phyloP scores from a whole-genome alignment of 2,329 filamentous ascomycete genomes.

The Paecilomyces dactylethromorphus region DNA sequence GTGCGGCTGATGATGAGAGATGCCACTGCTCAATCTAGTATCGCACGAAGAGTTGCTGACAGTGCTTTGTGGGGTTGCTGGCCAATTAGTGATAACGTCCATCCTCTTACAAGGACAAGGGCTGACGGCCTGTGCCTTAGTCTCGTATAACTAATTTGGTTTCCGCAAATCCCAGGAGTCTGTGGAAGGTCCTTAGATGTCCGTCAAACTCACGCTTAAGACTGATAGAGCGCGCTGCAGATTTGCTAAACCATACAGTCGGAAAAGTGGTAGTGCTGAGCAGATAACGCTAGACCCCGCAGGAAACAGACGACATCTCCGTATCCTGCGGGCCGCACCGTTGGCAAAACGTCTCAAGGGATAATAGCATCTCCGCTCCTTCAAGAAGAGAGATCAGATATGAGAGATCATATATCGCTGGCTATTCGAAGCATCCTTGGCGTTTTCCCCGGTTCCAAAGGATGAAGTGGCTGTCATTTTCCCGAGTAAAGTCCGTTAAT shows the following conservation, averaged over 20 bases:
- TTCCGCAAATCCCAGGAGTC: not conserved
- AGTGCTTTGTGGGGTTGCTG: too few relatives aligned
- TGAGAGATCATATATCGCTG: too few relatives aligned
- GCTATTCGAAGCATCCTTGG: too few relatives aligned
- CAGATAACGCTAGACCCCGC: not conserved
- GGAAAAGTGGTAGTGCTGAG: not conserved
- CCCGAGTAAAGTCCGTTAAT: too few relatives aligned
- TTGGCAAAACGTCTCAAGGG: not conserved
- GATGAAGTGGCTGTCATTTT: too few relatives aligned
- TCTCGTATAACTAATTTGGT: not conserved
- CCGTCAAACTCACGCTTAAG: not conserved
- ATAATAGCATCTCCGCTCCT: too few relatives aligned
- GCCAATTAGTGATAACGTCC: too few relatives aligned
- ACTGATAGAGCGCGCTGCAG: not conserved
- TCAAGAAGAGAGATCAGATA: too few relatives aligned
- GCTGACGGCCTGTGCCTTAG: not conserved
- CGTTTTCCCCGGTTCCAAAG: too few relatives aligned
- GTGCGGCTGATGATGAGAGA: too few relatives aligned
- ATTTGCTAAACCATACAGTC: not conserved
- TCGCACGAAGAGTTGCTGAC: too few relatives aligned
- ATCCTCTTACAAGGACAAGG: not conserved
- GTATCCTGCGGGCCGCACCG: not conserved
- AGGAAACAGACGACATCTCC: not conserved
- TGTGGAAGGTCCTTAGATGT: not conserved
- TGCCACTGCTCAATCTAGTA: too few relatives aligned